Percentiles rank a stretch among this genome's conserved stretches.
These are phyloP conservation scores for Rachicladosporium sp. DNA, from an alignment of 2,329 filamentous ascomycete species.

Conservation along the genomic window DNA sequence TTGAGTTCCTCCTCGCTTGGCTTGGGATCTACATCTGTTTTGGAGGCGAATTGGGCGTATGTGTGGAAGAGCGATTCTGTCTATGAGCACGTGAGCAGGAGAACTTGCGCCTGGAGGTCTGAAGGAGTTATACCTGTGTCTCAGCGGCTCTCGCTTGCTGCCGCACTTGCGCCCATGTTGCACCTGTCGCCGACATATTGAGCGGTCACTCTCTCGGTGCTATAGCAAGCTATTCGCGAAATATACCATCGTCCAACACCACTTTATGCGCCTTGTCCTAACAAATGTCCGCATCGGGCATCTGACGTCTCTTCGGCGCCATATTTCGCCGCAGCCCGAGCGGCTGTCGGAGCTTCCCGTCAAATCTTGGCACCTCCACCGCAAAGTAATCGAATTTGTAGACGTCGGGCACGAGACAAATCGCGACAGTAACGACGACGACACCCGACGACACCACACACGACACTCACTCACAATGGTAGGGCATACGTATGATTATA, in stretches of 20 bases:
- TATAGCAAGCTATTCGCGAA: too few species aligned
- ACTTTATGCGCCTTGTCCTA: too few species aligned
- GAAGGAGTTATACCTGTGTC: constrained; percentile 56
- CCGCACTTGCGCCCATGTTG: constrained; percentile 79
- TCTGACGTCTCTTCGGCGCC: too few species aligned
- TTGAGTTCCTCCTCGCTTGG: constrained; percentile 73
- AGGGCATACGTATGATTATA: constrained; percentile 1
- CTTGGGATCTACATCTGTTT: constrained; percentile 65
- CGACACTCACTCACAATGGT: constrained; percentile 18
- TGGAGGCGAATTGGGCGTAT: constrained; percentile 83
- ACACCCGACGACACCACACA: constrained; percentile 5
- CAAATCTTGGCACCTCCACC: too few species aligned
- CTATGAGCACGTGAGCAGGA: constrained; percentile 34
- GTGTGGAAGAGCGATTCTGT: constrained; percentile 72
- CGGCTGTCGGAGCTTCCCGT: too few species aligned
- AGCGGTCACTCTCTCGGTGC: too few species aligned
- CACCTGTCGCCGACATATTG: constrained; percentile 29
- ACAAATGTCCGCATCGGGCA: too few species aligned
- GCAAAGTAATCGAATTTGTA: too few species aligned
- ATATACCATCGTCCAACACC: too few species aligned
- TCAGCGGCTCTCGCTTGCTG: constrained; percentile 84
- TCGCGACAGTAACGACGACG: constrained; percentile 6
- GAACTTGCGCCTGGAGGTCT: constrained; percentile 3
- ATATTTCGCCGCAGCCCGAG: too few species aligned
- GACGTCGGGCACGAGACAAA: constrained; percentile 6